Conservation (phyloP, 306 rosid species). For the Begonia peltatifolia region DNA sequence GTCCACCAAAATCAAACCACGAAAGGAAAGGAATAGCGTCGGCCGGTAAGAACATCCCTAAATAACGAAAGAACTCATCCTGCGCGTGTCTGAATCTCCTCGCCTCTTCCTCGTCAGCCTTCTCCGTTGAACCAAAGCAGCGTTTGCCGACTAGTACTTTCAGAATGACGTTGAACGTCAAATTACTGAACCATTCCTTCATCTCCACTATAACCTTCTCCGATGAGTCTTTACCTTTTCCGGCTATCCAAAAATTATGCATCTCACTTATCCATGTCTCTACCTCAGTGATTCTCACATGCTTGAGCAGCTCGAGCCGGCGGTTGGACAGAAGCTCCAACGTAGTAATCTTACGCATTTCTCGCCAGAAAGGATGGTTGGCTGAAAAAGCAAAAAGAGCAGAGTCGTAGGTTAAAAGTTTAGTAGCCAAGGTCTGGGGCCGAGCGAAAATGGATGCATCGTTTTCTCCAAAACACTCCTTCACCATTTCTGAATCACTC, state of each 20-base stretch:
- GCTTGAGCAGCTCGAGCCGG: slow-evolving; percentile 6
- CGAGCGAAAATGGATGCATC: slow-evolving; percentile 20
- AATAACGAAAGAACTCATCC: slow-evolving; percentile 4
- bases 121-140: not conserved
- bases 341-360: slow-evolving; percentile 14
- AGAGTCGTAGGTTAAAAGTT: slow-evolving; percentile 7
- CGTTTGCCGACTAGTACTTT: slow-evolving; percentile 15
- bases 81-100: slow-evolving; percentile 1
- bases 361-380: slow-evolving; percentile 18
- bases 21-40: slow-evolving; percentile 13
- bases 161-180: slow-evolving; percentile 4
- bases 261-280: not conserved
- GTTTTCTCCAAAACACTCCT: slow-evolving; percentile 33
- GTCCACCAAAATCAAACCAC: slow-evolving; percentile 26
- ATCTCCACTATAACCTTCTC: slow-evolving; percentile 2
- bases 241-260: not conserved
- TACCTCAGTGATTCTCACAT: slow-evolving; percentile 8
- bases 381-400: slow-evolving; percentile 16
- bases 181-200: slow-evolving; percentile 15
- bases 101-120: not conserved
- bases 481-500: slow-evolving; percentile 29
- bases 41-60: slow-evolving; percentile 6
- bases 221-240: not conserved
- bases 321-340: slow-evolving; percentile 12
- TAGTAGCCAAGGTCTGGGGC: slow-evolving; percentile 3